These are phyloP conservation scores for Capsella rubella DNA, from an alignment of 441 rosid genomes.

Conservation along the genomic window DNA sequence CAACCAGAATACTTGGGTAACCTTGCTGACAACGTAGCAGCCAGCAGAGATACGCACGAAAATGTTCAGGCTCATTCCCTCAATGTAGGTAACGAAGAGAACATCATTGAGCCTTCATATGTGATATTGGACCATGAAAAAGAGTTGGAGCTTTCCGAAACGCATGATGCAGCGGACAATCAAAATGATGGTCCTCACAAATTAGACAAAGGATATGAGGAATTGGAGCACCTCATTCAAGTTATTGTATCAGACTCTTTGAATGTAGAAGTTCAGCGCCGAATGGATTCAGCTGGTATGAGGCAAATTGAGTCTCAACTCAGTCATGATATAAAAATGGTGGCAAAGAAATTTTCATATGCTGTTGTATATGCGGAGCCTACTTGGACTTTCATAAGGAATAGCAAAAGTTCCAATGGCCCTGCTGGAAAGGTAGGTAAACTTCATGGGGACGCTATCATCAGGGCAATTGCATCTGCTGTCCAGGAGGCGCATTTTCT, in stretches of 20 bases:
- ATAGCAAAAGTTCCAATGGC: conserved; percentile 35
- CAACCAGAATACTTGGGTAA: conserved; percentile 58
- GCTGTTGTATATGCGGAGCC: conserved; percentile 54
- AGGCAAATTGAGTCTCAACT: conserved; percentile 65
- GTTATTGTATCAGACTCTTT: conserved; percentile 68
- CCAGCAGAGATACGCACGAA: conserved; percentile 40
- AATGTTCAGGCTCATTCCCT: conserved; percentile 43
- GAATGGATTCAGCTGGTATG: conserved; percentile 63
- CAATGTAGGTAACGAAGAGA: conserved; percentile 48
- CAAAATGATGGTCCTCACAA: conserved; percentile 47
- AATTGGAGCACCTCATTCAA: conserved; percentile 65
- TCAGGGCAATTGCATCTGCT: conserved; percentile 77
- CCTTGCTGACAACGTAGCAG: conserved; percentile 43
- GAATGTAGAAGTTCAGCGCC: conserved; percentile 80
- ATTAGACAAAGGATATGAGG: conserved; percentile 46
- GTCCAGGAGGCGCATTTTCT: conserved; percentile 70
- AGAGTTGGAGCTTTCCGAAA: conserved; percentile 53
- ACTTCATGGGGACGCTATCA: conserved; percentile 65
- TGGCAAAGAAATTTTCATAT: conserved; percentile 74
- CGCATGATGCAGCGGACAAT: conserved; percentile 43
- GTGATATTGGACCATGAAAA: conserved; percentile 65
- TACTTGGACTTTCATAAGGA: conserved; percentile 51
- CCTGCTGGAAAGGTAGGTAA: conserved; percentile 61
- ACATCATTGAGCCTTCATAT: conserved; percentile 75
- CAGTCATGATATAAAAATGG: conserved; percentile 68